Evolutionary conservation across 805 yeast species (phyloP), one percentile per base, ranked within the genome.

Genomic region (Teunomyces funiuensis): DNA sequence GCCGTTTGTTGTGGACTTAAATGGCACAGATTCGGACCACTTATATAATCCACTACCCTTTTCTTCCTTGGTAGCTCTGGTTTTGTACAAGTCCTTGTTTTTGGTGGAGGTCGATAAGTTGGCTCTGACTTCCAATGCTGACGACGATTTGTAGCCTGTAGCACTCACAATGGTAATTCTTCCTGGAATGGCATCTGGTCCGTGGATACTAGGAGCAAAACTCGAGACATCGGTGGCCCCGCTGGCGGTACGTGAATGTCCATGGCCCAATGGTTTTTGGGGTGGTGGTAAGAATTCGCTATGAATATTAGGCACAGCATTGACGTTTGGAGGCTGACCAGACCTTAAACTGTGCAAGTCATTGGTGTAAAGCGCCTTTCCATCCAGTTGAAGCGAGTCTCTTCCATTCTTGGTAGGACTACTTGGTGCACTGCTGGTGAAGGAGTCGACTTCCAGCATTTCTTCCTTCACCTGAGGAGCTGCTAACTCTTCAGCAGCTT

Each of bases 1-100:
- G 3, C 83, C 82, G 8, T 77, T 83, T 4, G 81, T 63, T 4
- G 83, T 70, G 4, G 91, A 82, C 54, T 77, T 80, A 68, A 90
- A 85, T 4, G 82, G 71, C 45, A 76, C 69, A 15, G 80, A 69
- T 55, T 88, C 96, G 44, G 79, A 73, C 79, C 84, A 82, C 42
- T 60, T 66, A 37, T 70, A 67, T 1, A 54, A 6, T 1, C 81
- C 83, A 6, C 66, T 65, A 6, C 65, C 63, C 33, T 62, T 58
- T 10, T 76, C 63, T 52, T 44, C 26, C 51, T 85, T 86, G 40
- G 66, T 57, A 15, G 73, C 57, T 60, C 81, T 79, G 1, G 96
- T 83, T 58, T 80, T 83, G 66, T 71, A 77, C 28, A 91, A 54
- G 33, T 76, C 85, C 54, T 79, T 83, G 39, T 68, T 71, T 48